Percentiles rank a stretch among this genome's conserved stretches.
Evolutionary conservation across 2,329 filamentous ascomycete species (phyloP).

Genomic region (Penicillium janthinellum): DNA sequence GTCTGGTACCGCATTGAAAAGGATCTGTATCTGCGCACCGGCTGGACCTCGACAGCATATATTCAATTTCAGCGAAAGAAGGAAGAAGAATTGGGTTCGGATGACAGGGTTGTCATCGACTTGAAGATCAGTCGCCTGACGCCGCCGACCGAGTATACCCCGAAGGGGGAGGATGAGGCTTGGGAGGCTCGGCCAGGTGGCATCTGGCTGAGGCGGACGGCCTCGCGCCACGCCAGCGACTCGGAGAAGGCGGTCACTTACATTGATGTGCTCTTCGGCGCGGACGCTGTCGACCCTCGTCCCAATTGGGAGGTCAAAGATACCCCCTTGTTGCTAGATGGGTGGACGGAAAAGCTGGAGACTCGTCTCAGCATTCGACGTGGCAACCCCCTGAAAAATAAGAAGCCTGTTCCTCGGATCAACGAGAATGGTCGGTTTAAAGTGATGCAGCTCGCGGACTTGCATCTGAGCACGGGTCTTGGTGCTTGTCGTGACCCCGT

Average conservation of each 20-base stretch:
- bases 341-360: conserved; percentile 61
- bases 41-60: conserved; percentile 76
- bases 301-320: conserved; percentile 80
- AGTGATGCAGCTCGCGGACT: conserved; percentile 93
- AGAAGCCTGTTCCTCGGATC: conserved; percentile 75
- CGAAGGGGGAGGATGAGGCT: conserved; percentile 58
- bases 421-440: conserved; percentile 92
- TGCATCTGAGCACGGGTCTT: conserved; percentile 88
- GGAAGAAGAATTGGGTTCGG: conserved; percentile 74
- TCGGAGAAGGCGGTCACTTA: conserved; percentile 74
- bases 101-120: conserved; percentile 79
- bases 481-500: conserved; percentile 85
- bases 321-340: conserved; percentile 71
- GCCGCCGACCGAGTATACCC: conserved; percentile 61
- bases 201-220: conserved; percentile 78
- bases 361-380: conserved; percentile 77
- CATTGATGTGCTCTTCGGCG: conserved; percentile 83
- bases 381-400: conserved; percentile 64
- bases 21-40: conserved; percentile 76
- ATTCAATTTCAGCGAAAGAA: conserved; percentile 80
- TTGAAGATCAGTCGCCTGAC: conserved; percentile 73
- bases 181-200: conserved; percentile 81
- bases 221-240: conserved; percentile 72
- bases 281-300: conserved; percentile 87
- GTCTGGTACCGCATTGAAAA: conserved; percentile 86